Evolutionary conservation across 2,329 filamentous ascomycete species (phyloP), one percentile per base, ranked within the genome.

Genomic region (Thermoascus crustaceus): DNA sequence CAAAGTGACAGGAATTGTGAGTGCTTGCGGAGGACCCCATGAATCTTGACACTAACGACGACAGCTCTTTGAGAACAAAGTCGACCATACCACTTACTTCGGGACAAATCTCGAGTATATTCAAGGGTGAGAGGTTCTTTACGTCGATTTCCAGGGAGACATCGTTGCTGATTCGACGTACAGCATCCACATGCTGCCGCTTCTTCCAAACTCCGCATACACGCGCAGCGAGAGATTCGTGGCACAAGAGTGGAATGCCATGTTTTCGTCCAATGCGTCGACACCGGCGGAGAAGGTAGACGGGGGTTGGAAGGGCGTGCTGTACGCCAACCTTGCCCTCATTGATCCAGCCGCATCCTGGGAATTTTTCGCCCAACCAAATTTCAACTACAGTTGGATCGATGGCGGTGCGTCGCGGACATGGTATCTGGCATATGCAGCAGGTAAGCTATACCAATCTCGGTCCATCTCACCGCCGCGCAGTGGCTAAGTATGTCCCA

Each of bases 21-120:
- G 62, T 58, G 7, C 17, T 5, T 5, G n/a, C 2, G 9, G 41
- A 32, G 72, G 23, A 69, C 71, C 2, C 32, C 16, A 13, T 13
- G 10, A 10, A 8, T 18, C 18, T 16, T 76, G 76, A 4, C 80
- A 80, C 44, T 38, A 29, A 39, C 19, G 5, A 5, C 16, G n/a
- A 16, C 37, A 68, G 63, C 57, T 94, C 6, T 96, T 95, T 52
- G 89, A 96, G 63, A 95, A 95, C 68, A 96, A 96, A 64, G 74
- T 87, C 35, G 85, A 96, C 57, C 86, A 95, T 60, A 82, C 83
- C 3, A 95, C 89, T 1, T 95, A 86, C 63, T 95, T 95, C 52
- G 85, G 85, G 30, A 58, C 66, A 33, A 76, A 80, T 38, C 72
- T 76, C 8, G 81, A 89, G 60, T 85, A 77, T 48, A 74, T 93